Evolutionary conservation across 2,329 filamentous ascomycete species (phyloP).

Genomic region (Colletotrichum neosansevieriae): DNA sequence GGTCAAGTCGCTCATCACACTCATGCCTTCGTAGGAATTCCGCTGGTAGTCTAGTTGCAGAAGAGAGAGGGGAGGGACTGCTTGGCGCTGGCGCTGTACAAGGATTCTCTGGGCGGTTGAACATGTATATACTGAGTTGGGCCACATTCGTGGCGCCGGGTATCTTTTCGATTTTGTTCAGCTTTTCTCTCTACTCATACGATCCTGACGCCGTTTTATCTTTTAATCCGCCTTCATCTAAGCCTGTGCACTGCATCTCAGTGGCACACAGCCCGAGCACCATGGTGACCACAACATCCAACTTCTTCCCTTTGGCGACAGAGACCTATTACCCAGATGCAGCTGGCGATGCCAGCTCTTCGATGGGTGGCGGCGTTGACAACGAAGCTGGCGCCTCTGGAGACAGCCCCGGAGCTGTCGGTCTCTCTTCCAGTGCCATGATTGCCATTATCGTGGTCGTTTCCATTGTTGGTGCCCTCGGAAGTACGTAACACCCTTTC

Average conservation of each 20-base stretch:
- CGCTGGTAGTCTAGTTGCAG: conserved; percentile 14
- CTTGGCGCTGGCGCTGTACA: conserved; percentile 25
- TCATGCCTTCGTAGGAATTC: background rate
- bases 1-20: background rate
- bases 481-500: conserved; percentile 66
- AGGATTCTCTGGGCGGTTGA: conserved; percentile 15
- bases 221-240: conserved; percentile 2
- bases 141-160: conserved; percentile 40
- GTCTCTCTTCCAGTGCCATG: conserved; percentile 76
- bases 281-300: conserved; percentile 56
- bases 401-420: conserved; percentile 67
- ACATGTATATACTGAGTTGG: conserved; percentile 40
- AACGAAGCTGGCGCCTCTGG: conserved; percentile 75
- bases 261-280: conserved; percentile 28
- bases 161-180: conserved; percentile 40
- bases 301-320: conserved; percentile 58
- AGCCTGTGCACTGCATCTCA: conserved; percentile 6
- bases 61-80: background rate
- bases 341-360: conserved; percentile 50
- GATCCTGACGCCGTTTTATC: conserved; percentile 31
- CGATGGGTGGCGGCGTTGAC: conserved; percentile 55
- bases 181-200: conserved; percentile 38
- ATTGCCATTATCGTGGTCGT: conserved; percentile 82
- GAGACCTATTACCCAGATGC: conserved; percentile 52
- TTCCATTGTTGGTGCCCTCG: conserved; percentile 73